These are phyloP conservation scores for Pestalotiopsis sp. DNA, from an alignment of 2,329 filamentous ascomycete genomes.

Conservation along the genomic window DNA sequence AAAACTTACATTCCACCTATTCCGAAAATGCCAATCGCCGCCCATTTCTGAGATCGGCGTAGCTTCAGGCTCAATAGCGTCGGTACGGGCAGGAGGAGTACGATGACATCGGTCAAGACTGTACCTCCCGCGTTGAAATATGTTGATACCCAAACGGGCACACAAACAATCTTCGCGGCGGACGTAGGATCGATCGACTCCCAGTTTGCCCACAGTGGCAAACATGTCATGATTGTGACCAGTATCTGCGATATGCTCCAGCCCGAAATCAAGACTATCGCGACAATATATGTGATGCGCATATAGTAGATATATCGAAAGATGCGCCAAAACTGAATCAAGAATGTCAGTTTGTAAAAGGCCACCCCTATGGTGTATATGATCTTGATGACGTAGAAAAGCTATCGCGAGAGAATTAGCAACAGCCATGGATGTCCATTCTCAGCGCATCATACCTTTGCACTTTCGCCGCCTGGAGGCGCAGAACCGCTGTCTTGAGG, in stretches of 20 bases:
- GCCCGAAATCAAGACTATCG: background rate
- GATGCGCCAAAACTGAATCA: slow-evolving; percentile 11
- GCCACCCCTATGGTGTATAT: slow-evolving; percentile 2
- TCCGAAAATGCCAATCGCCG: slow-evolving; percentile 8
- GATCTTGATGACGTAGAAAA: slow-evolving; percentile 5
- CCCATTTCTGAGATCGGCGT: slow-evolving; percentile 8
- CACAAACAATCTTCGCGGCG: background rate
- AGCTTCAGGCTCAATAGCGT: slow-evolving; percentile 6
- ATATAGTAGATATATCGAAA: slow-evolving; percentile 6
- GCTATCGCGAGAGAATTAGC: background rate
- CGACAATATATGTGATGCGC: slow-evolving; percentile 2
- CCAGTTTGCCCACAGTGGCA: slow-evolving; percentile 1
- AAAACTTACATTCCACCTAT: slow-evolving; percentile 9
- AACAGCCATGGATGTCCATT: no score
- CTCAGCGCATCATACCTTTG: background rate
- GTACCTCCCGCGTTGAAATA: slow-evolving; percentile 5
- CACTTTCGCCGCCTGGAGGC: background rate
- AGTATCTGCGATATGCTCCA: slow-evolving; percentile 9
- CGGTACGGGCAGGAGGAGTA: slow-evolving; percentile 4
- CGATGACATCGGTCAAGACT: slow-evolving; percentile 9
- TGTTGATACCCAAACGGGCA: slow-evolving; percentile 1
- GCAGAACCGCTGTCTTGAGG: background rate
- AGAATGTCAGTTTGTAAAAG: slow-evolving; percentile 9
- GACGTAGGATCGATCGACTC: background rate
- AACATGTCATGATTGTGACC: background rate